Evolutionary conservation across 2,329 filamentous ascomycete genomes (phyloP).

Genomic region (Penicillium sclerotigenum): DNA sequence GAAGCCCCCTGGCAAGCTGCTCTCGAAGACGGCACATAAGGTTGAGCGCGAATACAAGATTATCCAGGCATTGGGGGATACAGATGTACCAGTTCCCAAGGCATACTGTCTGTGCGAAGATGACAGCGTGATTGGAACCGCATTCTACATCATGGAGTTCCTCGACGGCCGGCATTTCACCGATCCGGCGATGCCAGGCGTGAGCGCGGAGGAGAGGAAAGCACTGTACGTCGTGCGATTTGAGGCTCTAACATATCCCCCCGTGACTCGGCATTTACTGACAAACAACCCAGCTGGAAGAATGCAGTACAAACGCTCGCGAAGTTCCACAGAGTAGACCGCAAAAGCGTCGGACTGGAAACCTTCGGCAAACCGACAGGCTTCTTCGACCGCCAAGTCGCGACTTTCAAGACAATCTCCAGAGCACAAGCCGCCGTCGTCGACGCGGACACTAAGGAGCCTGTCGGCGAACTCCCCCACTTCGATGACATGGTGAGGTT

Average conservation of each 20-base stretch:
- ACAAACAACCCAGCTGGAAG: constrained; percentile 60
- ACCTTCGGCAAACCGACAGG: constrained; percentile 69
- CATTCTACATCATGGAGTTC: constrained; percentile 98
- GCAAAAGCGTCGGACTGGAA: constrained; percentile 63
- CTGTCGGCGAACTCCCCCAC: constrained; percentile 79
- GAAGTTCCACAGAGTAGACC: constrained; percentile 74
- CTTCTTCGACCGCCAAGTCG: constrained; percentile 84
- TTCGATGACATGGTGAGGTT: constrained; percentile 77
- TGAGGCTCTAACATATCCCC: constrained; percentile 6
- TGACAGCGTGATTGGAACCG: constrained; percentile 71
- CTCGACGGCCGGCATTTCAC: constrained; percentile 91
- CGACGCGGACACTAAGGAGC: constrained; percentile 71
- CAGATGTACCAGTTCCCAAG: constrained; percentile 81
- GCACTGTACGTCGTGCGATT: constrained; percentile 56
- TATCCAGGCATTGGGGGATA: constrained; percentile 74
- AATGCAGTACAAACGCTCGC: constrained; percentile 80
- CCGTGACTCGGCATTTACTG: neutral
- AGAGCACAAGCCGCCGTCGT: constrained; percentile 69
- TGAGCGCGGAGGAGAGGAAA: constrained; percentile 64
- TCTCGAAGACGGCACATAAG: constrained; percentile 91
- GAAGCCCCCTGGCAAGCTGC: constrained; percentile 91
- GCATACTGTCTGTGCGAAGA: constrained; percentile 86
- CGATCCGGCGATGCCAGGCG: constrained; percentile 75
- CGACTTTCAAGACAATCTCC: constrained; percentile 77
- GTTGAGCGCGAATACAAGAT: constrained; percentile 95